These are phyloP conservation scores for Fermentozyma sake DNA, from an alignment of 1,139 yeast species.

Conservation along the genomic window DNA sequence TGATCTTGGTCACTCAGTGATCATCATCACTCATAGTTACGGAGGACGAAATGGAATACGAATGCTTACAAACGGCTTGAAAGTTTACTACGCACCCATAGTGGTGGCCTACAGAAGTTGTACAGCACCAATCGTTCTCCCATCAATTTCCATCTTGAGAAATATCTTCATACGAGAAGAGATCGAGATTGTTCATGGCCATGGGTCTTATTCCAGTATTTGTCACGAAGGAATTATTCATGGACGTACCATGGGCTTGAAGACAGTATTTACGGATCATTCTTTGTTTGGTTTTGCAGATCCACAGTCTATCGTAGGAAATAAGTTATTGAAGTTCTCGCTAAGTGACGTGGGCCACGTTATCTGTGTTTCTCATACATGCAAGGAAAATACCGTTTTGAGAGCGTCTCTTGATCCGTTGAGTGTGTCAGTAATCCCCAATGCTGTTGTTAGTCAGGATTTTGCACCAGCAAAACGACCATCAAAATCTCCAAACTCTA, in stretches of 20 bases:
- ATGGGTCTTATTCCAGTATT: slow-evolving; percentile 81
- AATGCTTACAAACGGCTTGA: slow-evolving; percentile 80
- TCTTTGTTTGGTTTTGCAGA: slow-evolving; percentile 93
- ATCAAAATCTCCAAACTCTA: slow-evolving; percentile 11
- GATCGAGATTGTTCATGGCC: slow-evolving; percentile 91
- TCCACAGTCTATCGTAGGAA: slow-evolving; percentile 77
- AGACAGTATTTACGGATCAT: slow-evolving; percentile 92
- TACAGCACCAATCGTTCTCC: slow-evolving; percentile 84
- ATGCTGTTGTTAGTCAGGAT: slow-evolving; percentile 85
- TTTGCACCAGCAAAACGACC: slow-evolving; percentile 63
- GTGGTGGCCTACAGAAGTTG: slow-evolving; percentile 76
- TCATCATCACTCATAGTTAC: slow-evolving; percentile 85
- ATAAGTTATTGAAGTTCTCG: slow-evolving; percentile 79
- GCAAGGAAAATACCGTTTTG: slow-evolving; percentile 91
- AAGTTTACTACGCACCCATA: slow-evolving; percentile 88
- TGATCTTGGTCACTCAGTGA: slow-evolving; percentile 84
- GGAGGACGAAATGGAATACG: slow-evolving; percentile 80
- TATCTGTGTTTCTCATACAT: slow-evolving; percentile 93
- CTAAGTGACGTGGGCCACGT: slow-evolving; percentile 86
- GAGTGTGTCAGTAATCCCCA: slow-evolving; percentile 86
- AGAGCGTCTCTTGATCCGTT: slow-evolving; percentile 80
- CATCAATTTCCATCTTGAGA: slow-evolving; percentile 79
- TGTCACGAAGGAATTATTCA: slow-evolving; percentile 90
- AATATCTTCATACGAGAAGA: slow-evolving; percentile 81
- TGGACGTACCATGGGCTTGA: slow-evolving; percentile 88